A percentile compares a stretch with the other conserved stretches of the same genome.
Conservation (phyloP, 768 basidiomycete species). For the Astraeus odoratus region DNA sequence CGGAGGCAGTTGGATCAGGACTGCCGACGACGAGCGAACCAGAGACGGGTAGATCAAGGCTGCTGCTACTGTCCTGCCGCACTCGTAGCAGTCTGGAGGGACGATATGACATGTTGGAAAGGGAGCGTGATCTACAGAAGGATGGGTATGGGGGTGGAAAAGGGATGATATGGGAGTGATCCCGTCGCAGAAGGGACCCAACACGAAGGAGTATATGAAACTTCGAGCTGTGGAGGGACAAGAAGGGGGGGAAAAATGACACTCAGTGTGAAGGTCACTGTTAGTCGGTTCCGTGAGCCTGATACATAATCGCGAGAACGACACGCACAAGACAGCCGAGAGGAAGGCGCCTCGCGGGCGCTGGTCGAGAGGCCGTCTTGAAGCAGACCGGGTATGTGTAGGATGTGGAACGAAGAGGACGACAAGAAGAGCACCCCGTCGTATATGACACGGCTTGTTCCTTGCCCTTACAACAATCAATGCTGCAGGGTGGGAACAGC, state of each 20-base stretch:
- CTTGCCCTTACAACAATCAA: no score
- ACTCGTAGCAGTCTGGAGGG: constrained; percentile 7
- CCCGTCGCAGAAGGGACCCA: constrained; percentile 20
- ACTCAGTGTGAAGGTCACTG: constrained; percentile 6
- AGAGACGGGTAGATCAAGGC: constrained; percentile 7
- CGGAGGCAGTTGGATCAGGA: constrained; percentile 21
- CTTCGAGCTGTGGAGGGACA: not conserved
- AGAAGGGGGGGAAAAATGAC: not conserved
- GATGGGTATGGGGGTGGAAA: constrained; percentile 9
- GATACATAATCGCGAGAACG: constrained; percentile 3
- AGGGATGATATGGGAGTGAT: constrained; percentile 11
- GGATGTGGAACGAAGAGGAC: no score
- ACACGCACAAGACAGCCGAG: constrained; percentile 6
- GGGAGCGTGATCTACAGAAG: constrained; percentile 3
- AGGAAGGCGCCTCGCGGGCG: constrained; percentile 3
- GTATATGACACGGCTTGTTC: no score
- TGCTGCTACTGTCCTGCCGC: constrained; percentile 7
- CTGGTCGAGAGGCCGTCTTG: constrained; percentile 4
- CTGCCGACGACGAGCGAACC: constrained; percentile 20
- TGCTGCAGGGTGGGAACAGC: no score
- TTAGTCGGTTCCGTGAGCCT: constrained; percentile 16
- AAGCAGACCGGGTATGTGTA: no score
- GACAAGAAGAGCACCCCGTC: no score
- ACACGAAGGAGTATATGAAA: not conserved
- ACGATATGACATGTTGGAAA: constrained; percentile 12